Conservation (phyloP, 192 early-diverging fungal species). For the Entophlyctis helioformis region DNA sequence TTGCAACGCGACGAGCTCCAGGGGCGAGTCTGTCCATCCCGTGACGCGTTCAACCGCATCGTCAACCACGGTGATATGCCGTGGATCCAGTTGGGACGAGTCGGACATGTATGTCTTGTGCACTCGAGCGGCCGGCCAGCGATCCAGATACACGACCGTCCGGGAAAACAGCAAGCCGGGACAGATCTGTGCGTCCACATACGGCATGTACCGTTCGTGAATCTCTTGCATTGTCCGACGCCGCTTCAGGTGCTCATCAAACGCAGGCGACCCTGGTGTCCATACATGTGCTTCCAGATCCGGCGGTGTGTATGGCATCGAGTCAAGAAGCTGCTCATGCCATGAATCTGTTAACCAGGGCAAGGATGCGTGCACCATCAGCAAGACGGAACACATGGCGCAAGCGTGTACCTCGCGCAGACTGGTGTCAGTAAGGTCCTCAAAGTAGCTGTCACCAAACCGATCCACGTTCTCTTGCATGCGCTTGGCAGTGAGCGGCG, state of each 20-base stretch:
- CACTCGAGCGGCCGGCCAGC: constrained; percentile 4
- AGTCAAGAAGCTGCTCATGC: not conserved
- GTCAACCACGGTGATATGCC: not conserved
- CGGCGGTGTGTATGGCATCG: not conserved
- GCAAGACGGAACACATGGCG: not conserved
- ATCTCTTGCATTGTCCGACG: constrained; percentile 14
- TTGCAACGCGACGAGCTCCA: constrained; percentile 1
- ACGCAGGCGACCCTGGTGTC: not conserved
- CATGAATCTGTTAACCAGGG: not conserved
- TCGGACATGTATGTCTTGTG: constrained; percentile 1
- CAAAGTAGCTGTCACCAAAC: constrained; percentile 57
- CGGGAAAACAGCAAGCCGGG: constrained; percentile 11
- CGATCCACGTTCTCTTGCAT: constrained; percentile 49
- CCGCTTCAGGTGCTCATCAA: not conserved
- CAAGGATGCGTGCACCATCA: not conserved
- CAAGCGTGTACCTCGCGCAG: constrained; percentile 40
- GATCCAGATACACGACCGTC: constrained; percentile 16
- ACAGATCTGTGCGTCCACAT: constrained; percentile 8
- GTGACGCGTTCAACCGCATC: not conserved
- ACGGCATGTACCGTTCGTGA: constrained; percentile 16
- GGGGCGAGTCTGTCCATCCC: constrained; percentile 1
- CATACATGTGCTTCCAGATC: not conserved
- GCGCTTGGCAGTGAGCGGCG: constrained; percentile 27
- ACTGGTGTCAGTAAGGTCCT: constrained; percentile 30
- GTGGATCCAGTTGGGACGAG: not conserved